phyloP scores from a whole-genome alignment of 306 rosid species.

The Quercus robur region DNA sequence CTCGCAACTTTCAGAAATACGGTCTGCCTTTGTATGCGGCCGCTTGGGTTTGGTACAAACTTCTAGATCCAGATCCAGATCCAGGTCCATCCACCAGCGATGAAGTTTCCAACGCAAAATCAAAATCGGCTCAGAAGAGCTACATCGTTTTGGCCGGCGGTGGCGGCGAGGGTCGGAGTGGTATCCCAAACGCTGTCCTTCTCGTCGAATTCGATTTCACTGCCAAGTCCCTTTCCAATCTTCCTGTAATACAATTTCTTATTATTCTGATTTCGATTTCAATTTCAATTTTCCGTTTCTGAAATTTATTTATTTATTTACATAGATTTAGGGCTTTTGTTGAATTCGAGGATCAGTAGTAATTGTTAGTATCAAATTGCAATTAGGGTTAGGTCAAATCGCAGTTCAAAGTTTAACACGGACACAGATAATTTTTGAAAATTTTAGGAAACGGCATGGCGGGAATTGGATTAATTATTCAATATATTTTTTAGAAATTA shows the following conservation, averaged over 20 bases:
- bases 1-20: constrained; percentile 34
- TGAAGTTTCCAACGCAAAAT: constrained; percentile 25
- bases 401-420: background rate
- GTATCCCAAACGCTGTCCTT: constrained; percentile 70
- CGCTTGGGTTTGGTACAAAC: constrained; percentile 55
- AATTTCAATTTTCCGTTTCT: background rate
- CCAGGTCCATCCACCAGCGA: constrained; percentile 29
- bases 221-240: constrained; percentile 54
- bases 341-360: background rate
- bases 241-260: constrained; percentile 40
- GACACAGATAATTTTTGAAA: background rate
- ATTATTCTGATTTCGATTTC: constrained; percentile 1
- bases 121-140: constrained; percentile 20
- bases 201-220: constrained; percentile 52
- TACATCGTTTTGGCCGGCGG: constrained; percentile 74
- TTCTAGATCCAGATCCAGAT: background rate
- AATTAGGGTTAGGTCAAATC: background rate
- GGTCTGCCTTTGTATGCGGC: constrained; percentile 81
- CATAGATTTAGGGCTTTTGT: background rate
- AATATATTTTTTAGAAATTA: too few relatives aligned
- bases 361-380: background rate
- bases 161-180: constrained; percentile 86
- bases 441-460: too few relatives aligned
- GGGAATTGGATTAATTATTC: too few relatives aligned
- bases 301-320: background rate